phyloP scores from a whole-genome alignment of 176 grass and related monocot genomes.

The Oryza glumipatula region DNA sequence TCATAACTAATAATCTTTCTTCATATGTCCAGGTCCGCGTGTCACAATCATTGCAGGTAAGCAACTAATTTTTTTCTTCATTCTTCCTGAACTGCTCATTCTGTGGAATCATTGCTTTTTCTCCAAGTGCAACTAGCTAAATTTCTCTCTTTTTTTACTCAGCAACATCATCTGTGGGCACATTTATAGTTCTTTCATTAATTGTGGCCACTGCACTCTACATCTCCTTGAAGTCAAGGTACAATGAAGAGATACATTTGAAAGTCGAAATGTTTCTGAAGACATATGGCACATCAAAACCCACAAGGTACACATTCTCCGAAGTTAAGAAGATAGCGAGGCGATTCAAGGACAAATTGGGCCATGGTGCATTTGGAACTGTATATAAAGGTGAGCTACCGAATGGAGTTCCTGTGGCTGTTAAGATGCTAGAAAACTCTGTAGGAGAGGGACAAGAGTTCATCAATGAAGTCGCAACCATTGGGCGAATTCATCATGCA shows the following conservation, averaged over 20 bases:
- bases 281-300: constrained; percentile 47
- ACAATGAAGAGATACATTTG: not conserved
- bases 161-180: too few species aligned
- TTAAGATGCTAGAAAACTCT: constrained; percentile 61
- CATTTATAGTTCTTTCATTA: too few species aligned
- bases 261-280: constrained; percentile 65
- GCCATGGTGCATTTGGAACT: constrained; percentile 63
- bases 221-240: too few species aligned
- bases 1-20: too few species aligned
- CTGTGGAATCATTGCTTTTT: too few species aligned
- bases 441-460: constrained; percentile 60
- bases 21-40: too few species aligned
- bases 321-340: constrained; percentile 62
- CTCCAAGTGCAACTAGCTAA: too few species aligned
- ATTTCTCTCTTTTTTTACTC: too few species aligned
- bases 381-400: constrained; percentile 54
- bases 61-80: too few species aligned
- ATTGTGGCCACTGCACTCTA: too few species aligned
- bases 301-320: constrained; percentile 57
- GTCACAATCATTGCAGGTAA: too few species aligned
- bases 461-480: constrained; percentile 68
- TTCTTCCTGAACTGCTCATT: too few species aligned
- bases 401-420: constrained; percentile 59
- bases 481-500: constrained; percentile 57
- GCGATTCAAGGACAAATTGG: constrained; percentile 50